Evolutionary conservation across 805 yeast genomes (phyloP).

Genomic region (Blastobotrys terrestris): DNA sequence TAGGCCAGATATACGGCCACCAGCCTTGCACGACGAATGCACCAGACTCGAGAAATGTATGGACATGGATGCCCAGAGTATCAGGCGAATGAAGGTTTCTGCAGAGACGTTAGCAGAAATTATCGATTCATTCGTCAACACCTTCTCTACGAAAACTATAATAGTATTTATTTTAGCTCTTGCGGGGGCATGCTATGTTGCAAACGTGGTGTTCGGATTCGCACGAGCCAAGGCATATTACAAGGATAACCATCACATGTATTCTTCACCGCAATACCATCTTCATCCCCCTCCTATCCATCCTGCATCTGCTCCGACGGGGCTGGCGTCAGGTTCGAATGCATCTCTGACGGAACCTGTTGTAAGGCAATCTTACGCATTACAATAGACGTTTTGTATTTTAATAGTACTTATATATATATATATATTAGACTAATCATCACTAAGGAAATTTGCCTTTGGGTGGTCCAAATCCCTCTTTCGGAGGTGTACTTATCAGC

Average conservation of each 20-base stretch:
- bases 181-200: slow-evolving; percentile 13
- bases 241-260: not conserved
- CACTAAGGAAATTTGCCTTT: not conserved
- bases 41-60: slow-evolving; percentile 71
- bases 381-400: not conserved
- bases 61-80: slow-evolving; percentile 60
- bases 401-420: too few species aligned
- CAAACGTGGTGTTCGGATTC: slow-evolving; percentile 23
- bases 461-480: not conserved
- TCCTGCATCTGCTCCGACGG: not conserved
- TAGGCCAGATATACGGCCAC: slow-evolving; percentile 49
- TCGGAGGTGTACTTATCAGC: not conserved
- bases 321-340: not conserved
- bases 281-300: not conserved
- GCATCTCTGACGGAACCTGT: not conserved
- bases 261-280: not conserved
- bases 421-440: too few species aligned
- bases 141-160: slow-evolving; percentile 41
- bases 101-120: slow-evolving; percentile 79
- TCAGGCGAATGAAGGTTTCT: slow-evolving; percentile 59
- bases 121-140: slow-evolving; percentile 62
- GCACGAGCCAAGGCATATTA: slow-evolving; percentile 17
- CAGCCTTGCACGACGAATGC: slow-evolving; percentile 68
- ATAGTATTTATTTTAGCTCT: slow-evolving; percentile 8
- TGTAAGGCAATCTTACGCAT: not conserved